Evolutionary conservation across 73 alveolate species (phyloP).

Genomic region (Paraurostyla sp.): DNA sequence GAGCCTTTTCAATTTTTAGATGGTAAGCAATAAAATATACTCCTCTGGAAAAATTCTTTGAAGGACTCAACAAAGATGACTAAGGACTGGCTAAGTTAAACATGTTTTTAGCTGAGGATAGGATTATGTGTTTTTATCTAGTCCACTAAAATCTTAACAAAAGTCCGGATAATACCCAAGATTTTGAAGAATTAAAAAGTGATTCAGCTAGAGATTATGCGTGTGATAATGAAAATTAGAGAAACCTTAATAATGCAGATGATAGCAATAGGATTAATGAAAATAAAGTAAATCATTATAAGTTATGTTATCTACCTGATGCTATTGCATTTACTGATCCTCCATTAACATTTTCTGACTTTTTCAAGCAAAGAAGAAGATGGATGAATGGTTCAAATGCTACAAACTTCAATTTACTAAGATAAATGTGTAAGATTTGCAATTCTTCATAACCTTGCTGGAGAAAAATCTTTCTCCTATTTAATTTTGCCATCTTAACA

Average conservation of each 20-base stretch:
- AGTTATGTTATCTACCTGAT: slow-evolving; percentile 55
- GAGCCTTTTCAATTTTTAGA: slow-evolving; percentile 74
- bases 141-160: neutral
- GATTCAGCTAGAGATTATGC: no score
- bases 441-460: neutral
- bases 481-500: no score
- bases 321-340: slow-evolving; percentile 76
- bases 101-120: slow-evolving; percentile 83
- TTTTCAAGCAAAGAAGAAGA: slow-evolving; percentile 66
- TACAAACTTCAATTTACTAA: neutral
- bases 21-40: slow-evolving; percentile 74
- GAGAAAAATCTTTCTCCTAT: neutral
- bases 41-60: slow-evolving; percentile 69
- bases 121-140: slow-evolving; percentile 76
- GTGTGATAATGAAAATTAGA: no score
- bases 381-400: slow-evolving; percentile 74
- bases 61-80: slow-evolving; percentile 52
- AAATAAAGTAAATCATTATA: neutral
- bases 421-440: neutral
- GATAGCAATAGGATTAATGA: no score
- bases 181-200: no score
- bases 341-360: slow-evolving; percentile 20
- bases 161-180: no score
- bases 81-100: slow-evolving; percentile 53
- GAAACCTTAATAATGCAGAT: no score